Percentiles rank a stretch among this genome's conserved stretches.
phyloP scores from a whole-genome alignment of 306 rosid genomes.

The Datisca glomerata region DNA sequence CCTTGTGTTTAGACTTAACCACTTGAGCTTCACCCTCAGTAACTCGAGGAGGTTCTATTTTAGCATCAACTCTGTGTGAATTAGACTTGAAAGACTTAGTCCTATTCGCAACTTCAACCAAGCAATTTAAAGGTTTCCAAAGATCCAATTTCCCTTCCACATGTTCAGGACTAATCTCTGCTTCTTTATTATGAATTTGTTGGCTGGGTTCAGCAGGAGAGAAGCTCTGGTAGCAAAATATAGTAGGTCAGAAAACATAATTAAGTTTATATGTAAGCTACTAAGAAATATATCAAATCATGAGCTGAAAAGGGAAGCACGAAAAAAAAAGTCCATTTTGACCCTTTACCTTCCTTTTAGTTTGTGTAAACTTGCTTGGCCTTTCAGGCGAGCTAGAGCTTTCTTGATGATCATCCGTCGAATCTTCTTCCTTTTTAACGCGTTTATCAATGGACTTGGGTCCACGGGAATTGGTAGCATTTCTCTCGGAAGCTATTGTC shows the following conservation, averaged over 20 bases:
- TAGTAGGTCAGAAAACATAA: slow-evolving; percentile 2
- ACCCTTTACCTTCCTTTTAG: slow-evolving; percentile 44
- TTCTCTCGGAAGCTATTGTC: slow-evolving; percentile 62
- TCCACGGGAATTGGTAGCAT: slow-evolving; percentile 42
- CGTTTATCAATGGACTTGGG: slow-evolving; percentile 49
- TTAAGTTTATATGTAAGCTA: slow-evolving; percentile 8
- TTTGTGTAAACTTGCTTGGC: slow-evolving; percentile 38
- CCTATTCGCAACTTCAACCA: slow-evolving; percentile 89
- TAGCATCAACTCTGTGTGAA: slow-evolving; percentile 44
- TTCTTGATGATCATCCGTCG: slow-evolving; percentile 35
- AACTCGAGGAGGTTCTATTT: slow-evolving; percentile 29
- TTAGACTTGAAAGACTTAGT: slow-evolving; percentile 68
- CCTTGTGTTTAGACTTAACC: slow-evolving; percentile 50
- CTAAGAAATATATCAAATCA: slow-evolving; percentile 6
- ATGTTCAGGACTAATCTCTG: slow-evolving; percentile 45
- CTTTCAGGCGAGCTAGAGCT: slow-evolving; percentile 61
- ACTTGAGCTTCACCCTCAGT: slow-evolving; percentile 30
- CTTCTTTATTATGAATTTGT: slow-evolving; percentile 35
- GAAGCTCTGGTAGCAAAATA: slow-evolving; percentile 40
- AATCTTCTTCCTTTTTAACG: slow-evolving; percentile 46
- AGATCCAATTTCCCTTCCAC: slow-evolving; percentile 67
- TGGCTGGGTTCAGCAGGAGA: slow-evolving; percentile 44
- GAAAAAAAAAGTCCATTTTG: slow-evolving; percentile 7
- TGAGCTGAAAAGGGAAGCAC: slow-evolving; percentile 5
- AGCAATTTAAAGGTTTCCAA: slow-evolving; percentile 83